Percentiles rank a stretch among this genome's conserved stretches.
These are phyloP conservation scores for Fusarium falciforme DNA, from an alignment of 2,329 filamentous ascomycete genomes.

Conservation along the genomic window DNA sequence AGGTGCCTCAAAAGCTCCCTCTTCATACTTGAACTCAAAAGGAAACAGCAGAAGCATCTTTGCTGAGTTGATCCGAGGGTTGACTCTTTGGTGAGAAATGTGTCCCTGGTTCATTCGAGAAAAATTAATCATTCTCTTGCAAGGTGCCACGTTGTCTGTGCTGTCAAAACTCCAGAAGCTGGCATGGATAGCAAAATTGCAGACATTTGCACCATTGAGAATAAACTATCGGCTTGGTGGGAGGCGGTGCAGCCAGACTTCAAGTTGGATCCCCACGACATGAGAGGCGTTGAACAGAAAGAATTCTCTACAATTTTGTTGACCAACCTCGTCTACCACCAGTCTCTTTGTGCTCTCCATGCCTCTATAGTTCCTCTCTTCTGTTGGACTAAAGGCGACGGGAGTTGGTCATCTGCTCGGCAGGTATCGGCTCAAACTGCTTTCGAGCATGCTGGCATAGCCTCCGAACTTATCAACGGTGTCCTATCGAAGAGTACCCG, in stretches of 20 bases:
- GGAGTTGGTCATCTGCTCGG: constrained; percentile 13
- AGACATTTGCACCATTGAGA: constrained; percentile 8
- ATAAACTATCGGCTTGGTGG: constrained; percentile 22
- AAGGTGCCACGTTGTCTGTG: constrained; percentile 17
- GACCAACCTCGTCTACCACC: constrained; percentile 28
- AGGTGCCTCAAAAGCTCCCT: background rate
- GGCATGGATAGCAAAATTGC: background rate
- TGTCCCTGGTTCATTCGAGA: rapidly evolving
- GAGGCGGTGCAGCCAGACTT: background rate
- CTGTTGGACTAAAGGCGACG: constrained; percentile 25
- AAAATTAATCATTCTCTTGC: background rate
- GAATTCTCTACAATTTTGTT: constrained; percentile 8
- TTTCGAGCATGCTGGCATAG: constrained; percentile 32
- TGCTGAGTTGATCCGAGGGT: constrained; percentile 11
- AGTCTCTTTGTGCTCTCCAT: constrained; percentile 35
- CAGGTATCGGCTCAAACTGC: constrained; percentile 38
- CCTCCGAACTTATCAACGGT: constrained; percentile 19
- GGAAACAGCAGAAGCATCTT: background rate
- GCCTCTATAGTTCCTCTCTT: constrained; percentile 38
- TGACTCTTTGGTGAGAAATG: constrained; percentile 18
- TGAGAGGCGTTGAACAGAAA: background rate
- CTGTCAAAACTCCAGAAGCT: background rate
- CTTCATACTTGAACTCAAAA: background rate
- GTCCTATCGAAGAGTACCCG: background rate
- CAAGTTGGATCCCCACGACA: constrained; percentile 1